A percentile compares a stretch with the other conserved stretches of the same genome.
Evolutionary conservation across 1,284 basidiomycete genomes (phyloP).

Genomic region (Microbotryum scabiosae): DNA sequence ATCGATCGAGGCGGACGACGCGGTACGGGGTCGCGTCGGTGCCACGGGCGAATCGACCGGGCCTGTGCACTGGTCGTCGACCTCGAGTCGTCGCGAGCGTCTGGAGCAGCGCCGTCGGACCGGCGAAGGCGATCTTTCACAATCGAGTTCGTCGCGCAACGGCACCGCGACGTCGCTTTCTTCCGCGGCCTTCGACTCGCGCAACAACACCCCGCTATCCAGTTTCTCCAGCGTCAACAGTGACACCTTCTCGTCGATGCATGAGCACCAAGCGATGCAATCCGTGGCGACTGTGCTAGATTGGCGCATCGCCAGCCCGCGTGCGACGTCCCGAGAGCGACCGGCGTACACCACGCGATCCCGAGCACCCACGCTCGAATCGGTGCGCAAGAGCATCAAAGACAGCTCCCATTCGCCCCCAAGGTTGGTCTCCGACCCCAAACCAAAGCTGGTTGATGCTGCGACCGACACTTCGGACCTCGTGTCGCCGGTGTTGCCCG

Average conservation of each 20-base stretch:
- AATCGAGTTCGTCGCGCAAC: slow-evolving; percentile 19
- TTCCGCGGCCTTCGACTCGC: slow-evolving; percentile 12
- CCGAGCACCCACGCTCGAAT: background rate
- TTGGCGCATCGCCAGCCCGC: background rate
- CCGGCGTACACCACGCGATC: background rate
- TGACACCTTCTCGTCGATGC: background rate
- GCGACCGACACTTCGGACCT: slow-evolving; percentile 28
- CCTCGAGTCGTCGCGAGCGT: slow-evolving; percentile 23
- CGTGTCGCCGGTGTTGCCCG: background rate
- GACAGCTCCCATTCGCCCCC: background rate
- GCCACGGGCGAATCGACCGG: slow-evolving; percentile 1
- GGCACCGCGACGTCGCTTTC: slow-evolving; percentile 11
- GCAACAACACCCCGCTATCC: slow-evolving; percentile 19
- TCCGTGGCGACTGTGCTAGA: background rate
- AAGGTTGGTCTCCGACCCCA: background rate
- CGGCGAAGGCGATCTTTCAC: slow-evolving; percentile 14
- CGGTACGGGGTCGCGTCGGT: background rate
- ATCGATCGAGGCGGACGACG: slow-evolving; percentile 9
- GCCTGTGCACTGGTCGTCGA: slow-evolving; percentile 26
- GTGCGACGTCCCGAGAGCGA: background rate
- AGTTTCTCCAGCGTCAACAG: slow-evolving; percentile 26
- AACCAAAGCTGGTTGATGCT: slow-evolving; percentile 22
- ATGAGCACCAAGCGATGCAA: too few species aligned
- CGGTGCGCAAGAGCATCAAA: background rate
- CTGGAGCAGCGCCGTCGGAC: slow-evolving; percentile 13